Evolutionary conservation across 2,329 filamentous ascomycete species (phyloP).

Genomic region (Periconia sp.): DNA sequence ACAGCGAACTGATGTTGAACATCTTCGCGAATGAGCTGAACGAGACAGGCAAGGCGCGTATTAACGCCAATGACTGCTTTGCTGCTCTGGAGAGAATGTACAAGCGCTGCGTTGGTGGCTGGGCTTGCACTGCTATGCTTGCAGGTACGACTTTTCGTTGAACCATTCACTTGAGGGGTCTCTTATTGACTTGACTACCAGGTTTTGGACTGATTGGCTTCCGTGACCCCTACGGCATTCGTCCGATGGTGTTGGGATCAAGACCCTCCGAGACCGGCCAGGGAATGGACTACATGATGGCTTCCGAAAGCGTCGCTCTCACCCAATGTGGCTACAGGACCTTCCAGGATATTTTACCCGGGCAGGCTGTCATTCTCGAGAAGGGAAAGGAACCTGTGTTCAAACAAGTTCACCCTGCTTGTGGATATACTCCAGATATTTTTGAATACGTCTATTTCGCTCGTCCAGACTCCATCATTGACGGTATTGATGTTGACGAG

Average conservation of each 20-base stretch:
- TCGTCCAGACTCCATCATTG: constrained; percentile 77
- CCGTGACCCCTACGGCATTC: constrained; percentile 78
- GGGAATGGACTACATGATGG: constrained; percentile 84
- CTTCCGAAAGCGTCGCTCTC: constrained; percentile 83
- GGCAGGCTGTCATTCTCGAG: constrained; percentile 81
- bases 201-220: constrained; percentile 81
- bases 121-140: constrained; percentile 80
- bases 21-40: constrained; percentile 82
- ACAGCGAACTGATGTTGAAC: constrained; percentile 86
- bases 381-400: constrained; percentile 76
- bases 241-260: constrained; percentile 77
- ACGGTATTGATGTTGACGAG: constrained; percentile 83
- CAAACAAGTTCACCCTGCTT: constrained; percentile 68
- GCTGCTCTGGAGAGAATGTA: constrained; percentile 72
- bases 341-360: constrained; percentile 76
- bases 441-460: constrained; percentile 91
- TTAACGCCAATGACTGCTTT: constrained; percentile 78
- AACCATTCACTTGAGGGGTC: background rate
- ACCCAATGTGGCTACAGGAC: constrained; percentile 77
- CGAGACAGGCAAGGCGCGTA: constrained; percentile 77
- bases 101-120: constrained; percentile 70
- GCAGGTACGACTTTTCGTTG: constrained; percentile 54
- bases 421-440: constrained; percentile 78
- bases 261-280: constrained; percentile 66
- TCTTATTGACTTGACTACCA: constrained; percentile 17